Conservation (phyloP, 1,139 yeast genomes). For the Scheffersomyces lignicola region DNA sequence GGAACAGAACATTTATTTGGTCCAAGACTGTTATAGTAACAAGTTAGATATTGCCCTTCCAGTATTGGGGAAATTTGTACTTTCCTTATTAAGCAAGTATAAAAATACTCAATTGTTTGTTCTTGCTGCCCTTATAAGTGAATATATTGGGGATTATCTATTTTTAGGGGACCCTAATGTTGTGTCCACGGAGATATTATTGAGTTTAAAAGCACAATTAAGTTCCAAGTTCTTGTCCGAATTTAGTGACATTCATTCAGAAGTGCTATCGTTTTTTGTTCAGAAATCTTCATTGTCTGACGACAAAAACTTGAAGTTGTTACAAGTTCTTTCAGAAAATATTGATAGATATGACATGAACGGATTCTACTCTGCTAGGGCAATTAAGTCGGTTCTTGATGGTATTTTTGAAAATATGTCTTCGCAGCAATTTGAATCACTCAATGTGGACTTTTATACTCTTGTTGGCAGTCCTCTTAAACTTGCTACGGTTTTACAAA, state of each 20-base stretch:
- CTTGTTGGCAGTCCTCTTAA: conserved; percentile 34
- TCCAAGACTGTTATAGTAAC: conserved; percentile 16
- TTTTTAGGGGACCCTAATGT: conserved; percentile 13
- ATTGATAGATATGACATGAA: conserved; percentile 8
- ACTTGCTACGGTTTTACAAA: conserved; percentile 37
- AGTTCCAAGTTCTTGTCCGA: not conserved
- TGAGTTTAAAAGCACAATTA: not conserved
- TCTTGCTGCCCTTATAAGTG: conserved; percentile 19
- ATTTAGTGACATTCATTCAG: not conserved
- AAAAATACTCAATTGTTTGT: conserved; percentile 7
- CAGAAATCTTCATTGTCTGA: not conserved
- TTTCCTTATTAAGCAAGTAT: conserved; percentile 9
- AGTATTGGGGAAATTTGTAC: conserved; percentile 14
- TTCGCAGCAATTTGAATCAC: conserved; percentile 22
- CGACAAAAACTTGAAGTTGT: not conserved
- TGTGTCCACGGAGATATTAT: not conserved
- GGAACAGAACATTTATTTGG: conserved; percentile 37
- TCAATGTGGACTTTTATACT: conserved; percentile 29
- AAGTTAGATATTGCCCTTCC: conserved; percentile 10
- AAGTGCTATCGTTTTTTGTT: not conserved
- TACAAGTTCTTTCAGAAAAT: conserved; percentile 3
- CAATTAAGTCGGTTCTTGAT: conserved; percentile 22
- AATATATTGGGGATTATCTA: conserved; percentile 28
- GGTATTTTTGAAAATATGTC: conserved; percentile 29
- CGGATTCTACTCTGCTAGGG: conserved; percentile 28